Percentiles rank a stretch among this genome's conserved stretches.
These are phyloP conservation scores for Actinomortierella ambigua DNA, from an alignment of 371 early-diverging fungal species.

Conservation along the genomic window DNA sequence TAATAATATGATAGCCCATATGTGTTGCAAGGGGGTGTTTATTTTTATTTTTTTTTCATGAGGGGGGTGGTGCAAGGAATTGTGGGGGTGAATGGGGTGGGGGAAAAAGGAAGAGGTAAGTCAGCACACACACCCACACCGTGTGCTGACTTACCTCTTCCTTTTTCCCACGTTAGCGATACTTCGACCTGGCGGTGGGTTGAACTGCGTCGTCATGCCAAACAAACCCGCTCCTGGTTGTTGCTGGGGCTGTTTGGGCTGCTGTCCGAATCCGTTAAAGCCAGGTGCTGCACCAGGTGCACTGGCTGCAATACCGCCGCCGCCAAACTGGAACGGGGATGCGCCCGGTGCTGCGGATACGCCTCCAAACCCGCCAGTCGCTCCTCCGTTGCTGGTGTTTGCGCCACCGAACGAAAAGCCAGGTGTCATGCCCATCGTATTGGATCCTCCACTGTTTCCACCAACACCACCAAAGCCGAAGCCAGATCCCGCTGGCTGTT, in stretches of 20 bases:
- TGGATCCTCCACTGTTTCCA: slow-evolving; percentile 1
- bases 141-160: slow-evolving; percentile 12
- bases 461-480: slow-evolving; percentile 11
- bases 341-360: not conserved
- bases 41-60: no score
- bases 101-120: no score
- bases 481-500: not conserved
- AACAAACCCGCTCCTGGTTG: no score
- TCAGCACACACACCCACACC: no score
- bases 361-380: slow-evolving; percentile 1
- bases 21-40: no score
- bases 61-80: no score
- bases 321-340: slow-evolving; percentile 1
- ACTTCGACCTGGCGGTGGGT: slow-evolving; percentile 16
- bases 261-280: no score
- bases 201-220: no score
- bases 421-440: no score
- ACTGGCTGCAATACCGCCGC: slow-evolving; percentile 5
- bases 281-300: slow-evolving; percentile 27
- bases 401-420: slow-evolving; percentile 7
- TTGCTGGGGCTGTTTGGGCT: not conserved
- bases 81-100: no score
- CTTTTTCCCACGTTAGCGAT: slow-evolving; percentile 29
- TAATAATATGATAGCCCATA: no score
- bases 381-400: not conserved